These are phyloP conservation scores for Puccinia coronata DNA, from an alignment of 1,284 basidiomycete genomes.

Conservation along the genomic window DNA sequence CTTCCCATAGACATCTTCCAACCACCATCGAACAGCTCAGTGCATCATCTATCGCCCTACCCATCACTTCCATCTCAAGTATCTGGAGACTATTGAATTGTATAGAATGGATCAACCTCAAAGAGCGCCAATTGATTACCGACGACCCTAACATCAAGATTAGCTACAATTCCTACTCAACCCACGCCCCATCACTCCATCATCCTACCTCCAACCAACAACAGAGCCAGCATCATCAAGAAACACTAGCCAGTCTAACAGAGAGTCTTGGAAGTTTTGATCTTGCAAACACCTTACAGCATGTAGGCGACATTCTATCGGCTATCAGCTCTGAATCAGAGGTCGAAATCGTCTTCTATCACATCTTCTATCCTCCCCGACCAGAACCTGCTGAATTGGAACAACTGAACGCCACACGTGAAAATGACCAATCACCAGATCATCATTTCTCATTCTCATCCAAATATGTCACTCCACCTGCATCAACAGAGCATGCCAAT, in stretches of 20 bases:
- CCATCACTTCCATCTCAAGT: slow-evolving; percentile 47
- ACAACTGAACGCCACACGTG: slow-evolving; percentile 9
- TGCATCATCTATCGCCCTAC: slow-evolving; percentile 45
- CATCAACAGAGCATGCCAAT: neutral
- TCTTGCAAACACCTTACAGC: slow-evolving; percentile 44
- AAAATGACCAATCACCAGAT: slow-evolving; percentile 14
- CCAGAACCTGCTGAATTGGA: slow-evolving; percentile 17
- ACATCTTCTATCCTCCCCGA: slow-evolving; percentile 38
- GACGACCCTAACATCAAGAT: slow-evolving; percentile 17
- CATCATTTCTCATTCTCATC: slow-evolving; percentile 31
- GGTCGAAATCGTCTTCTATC: slow-evolving; percentile 44
- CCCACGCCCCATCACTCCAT: neutral
- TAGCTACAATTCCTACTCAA: slow-evolving; percentile 7
- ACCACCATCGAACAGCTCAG: slow-evolving; percentile 48
- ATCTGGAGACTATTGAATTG: slow-evolving; percentile 45
- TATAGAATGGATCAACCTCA: slow-evolving; percentile 47
- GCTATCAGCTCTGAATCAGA: slow-evolving; percentile 41
- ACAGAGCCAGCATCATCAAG: too few relatives aligned
- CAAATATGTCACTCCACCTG: neutral
- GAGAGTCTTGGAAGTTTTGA: slow-evolving; percentile 30
- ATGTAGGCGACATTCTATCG: slow-evolving; percentile 40
- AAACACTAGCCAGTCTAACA: too few relatives aligned
- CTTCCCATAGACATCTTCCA: slow-evolving; percentile 6
- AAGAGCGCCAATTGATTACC: slow-evolving; percentile 15
- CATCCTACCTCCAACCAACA: neutral